Evolutionary conservation across 2,329 filamentous ascomycete genomes (phyloP), one percentile per base, ranked within the genome.

Genomic region (Hirsutella rhossiliensis): DNA sequence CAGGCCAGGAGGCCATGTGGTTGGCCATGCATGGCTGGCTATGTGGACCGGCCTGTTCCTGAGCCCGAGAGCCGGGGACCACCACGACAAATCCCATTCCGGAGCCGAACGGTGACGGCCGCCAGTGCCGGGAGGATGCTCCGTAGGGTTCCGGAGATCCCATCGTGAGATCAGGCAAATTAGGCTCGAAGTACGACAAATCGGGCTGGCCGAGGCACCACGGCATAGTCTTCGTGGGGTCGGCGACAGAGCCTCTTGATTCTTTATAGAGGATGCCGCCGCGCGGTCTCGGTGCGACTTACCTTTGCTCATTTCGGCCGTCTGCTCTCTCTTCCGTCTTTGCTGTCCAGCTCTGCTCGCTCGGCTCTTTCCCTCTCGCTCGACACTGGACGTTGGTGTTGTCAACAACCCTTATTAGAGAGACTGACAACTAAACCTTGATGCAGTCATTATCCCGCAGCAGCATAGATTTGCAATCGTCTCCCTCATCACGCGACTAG

Each of bases 61-160:
- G n/a, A 18, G 13, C 18, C 27, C 32, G 29, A 38, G 13, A 11
- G 8, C 32, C 28, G 36, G 20, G 36, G 20, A 20, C 20, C 11
- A 29, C 15, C 3, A 27, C 41, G n/a, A 32, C 13, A 23, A n/a
- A 38, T 36, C 36, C 30, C 40, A 30, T 45, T 44, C 43, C 45
- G 45, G 43, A 17, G 27, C 45, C 45, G 45, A 41, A 27, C 40
- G 45, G 43, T 45, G 36, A 47, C 43, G 43, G 40, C 17, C 28
- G 30, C 15, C 30, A 36, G 13, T 7, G 4, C 30, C 37, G 30
- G 29, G 19, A 40, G 32, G 28, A 27, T 11, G 28, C 36, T 42
- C 44, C 44, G 44, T 9, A 42, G 40, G 17, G 40, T 42, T 18
- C 40, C 45, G 45, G 43, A 47, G 45, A 36, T 43, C 19, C n/a